Evolutionary conservation across 441 rosid genomes (phyloP).

Genomic region (Euphorbia celastroides): DNA sequence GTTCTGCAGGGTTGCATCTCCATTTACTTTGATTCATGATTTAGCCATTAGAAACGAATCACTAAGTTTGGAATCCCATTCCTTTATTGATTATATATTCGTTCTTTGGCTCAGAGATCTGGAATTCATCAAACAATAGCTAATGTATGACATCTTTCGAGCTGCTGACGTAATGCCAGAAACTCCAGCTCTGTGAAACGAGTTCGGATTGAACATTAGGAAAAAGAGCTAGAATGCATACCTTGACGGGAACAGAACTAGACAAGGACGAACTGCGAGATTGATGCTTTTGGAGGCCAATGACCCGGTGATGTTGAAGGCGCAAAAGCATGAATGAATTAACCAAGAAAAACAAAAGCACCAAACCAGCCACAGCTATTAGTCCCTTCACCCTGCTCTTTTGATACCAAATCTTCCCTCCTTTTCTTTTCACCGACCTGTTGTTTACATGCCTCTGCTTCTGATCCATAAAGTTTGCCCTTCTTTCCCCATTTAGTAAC

Average conservation of each 20-base stretch:
- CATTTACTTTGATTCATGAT: background rate
- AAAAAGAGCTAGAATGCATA: slow-evolving; percentile 12
- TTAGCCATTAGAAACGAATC: background rate
- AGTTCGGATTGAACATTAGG: too few species aligned
- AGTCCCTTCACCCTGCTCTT: slow-evolving; percentile 42
- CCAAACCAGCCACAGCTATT: slow-evolving; percentile 36
- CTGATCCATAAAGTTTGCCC: slow-evolving; percentile 22
- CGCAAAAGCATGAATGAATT: slow-evolving; percentile 68
- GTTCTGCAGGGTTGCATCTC: background rate
- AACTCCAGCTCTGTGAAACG: too few species aligned
- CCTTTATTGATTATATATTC: too few species aligned
- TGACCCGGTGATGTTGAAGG: slow-evolving; percentile 45
- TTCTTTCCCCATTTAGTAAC: background rate
- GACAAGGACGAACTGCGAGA: slow-evolving; percentile 33
- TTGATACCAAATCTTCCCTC: slow-evolving; percentile 37
- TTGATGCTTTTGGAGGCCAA: slow-evolving; percentile 21
- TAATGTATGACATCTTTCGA: background rate
- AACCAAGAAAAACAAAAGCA: slow-evolving; percentile 59
- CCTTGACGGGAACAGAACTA: slow-evolving; percentile 38
- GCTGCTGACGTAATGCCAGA: too few species aligned
- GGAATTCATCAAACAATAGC: slow-evolving; percentile 4
- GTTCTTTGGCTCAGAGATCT: background rate
- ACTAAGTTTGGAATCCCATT: background rate
- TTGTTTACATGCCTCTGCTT: slow-evolving; percentile 27
- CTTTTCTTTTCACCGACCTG: slow-evolving; percentile 37